Base-by-base conservation (phyloP, 2,329 filamentous ascomycete species). In the Penicillium fuscoglaucum region DNA sequence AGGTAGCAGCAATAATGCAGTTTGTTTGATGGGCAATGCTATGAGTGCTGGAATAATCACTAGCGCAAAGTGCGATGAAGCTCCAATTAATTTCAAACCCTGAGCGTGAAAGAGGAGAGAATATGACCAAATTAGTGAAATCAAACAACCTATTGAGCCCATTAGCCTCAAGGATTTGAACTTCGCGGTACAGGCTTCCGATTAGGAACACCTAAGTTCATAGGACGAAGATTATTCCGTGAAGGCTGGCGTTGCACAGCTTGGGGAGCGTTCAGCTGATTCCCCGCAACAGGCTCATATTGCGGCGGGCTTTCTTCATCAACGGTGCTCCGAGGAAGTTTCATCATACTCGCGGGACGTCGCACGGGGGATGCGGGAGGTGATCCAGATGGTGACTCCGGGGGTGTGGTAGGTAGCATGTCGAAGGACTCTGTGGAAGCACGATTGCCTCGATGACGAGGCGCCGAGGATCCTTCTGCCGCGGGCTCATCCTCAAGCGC, bases 341-440 rank as follows among this genome's bases (percentile, higher is more conserved):
- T 75, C 61, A 71, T 68, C 33, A 68, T 68, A 55, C 73, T 74
- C 47, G 68, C 68, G 35, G 72, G 62, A 7, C 72, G 73, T 26
- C 63, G 66, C 50, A 68, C 68, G 15, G 68, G 71, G 29, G 68
- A 74, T 5, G 57, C 61, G 5, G 70, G 67, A 12, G 71, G 72
- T 1, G 74, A 75, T 51, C 68, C 70, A 37, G 68, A 74, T 19
- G 67, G 69, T 10, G 72, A 72, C 29, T 74, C 72, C 19, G 70
- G 68, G 6, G 71, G 74, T 9, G 72, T 74, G 40, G 69, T 71
- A 28, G 74, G 73, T 50, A 76, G 64, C 72, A 76, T 74, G 52
- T 76, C 73, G 56, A 78, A 72, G 10, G 75, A 75, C 56, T 78
- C 75, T 21, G 69, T 63, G 41, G 72, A 74, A n/a, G 70, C 70